Conservation (phyloP, 2,329 filamentous ascomycete genomes). For the Exophiala aquamarina region DNA sequence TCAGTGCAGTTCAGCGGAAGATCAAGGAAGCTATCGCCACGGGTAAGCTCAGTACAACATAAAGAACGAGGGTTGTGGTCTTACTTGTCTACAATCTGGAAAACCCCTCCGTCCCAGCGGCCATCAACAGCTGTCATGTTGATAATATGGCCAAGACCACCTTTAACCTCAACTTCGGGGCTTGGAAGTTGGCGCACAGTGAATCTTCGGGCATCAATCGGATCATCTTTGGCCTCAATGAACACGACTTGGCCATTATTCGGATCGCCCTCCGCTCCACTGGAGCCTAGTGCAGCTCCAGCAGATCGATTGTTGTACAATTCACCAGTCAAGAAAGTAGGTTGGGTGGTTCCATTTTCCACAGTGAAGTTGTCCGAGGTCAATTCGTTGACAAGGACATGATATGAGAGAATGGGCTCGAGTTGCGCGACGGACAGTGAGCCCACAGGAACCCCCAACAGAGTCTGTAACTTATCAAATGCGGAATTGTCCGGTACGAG, state of each 20-base stretch:
- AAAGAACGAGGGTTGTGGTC: neutral
- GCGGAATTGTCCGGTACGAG: constrained; percentile 14
- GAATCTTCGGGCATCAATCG: constrained; percentile 1
- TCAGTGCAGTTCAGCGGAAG: constrained; percentile 12
- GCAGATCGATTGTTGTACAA: constrained; percentile 11
- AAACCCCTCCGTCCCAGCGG: constrained; percentile 9
- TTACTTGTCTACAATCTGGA: constrained; percentile 14
- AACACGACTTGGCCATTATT: constrained; percentile 13
- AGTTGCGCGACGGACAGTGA: constrained; percentile 4
- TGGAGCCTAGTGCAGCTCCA: constrained; percentile 7
- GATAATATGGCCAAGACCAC: constrained; percentile 14
- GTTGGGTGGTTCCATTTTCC: constrained; percentile 3
- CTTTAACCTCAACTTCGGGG: constrained; percentile 5
- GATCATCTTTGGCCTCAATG: constrained; percentile 6
- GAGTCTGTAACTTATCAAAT: constrained; percentile 5
- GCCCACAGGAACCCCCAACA: constrained; percentile 2
- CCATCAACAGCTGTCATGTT: constrained; percentile 10
- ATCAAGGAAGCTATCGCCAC: constrained; percentile 2
- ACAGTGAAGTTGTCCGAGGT: constrained; percentile 5
- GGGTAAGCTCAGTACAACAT: neutral
- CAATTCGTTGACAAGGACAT: constrained; percentile 6
- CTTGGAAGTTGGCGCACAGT: constrained; percentile 3
- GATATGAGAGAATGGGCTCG: constrained; percentile 10
- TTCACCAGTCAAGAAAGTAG: constrained; percentile 7
- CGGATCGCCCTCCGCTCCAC: constrained; percentile 8